Evolutionary conservation across 1,284 basidiomycete species (phyloP), one percentile per base, ranked within the genome.

Genomic region (Cystobasidium slooffiae): DNA sequence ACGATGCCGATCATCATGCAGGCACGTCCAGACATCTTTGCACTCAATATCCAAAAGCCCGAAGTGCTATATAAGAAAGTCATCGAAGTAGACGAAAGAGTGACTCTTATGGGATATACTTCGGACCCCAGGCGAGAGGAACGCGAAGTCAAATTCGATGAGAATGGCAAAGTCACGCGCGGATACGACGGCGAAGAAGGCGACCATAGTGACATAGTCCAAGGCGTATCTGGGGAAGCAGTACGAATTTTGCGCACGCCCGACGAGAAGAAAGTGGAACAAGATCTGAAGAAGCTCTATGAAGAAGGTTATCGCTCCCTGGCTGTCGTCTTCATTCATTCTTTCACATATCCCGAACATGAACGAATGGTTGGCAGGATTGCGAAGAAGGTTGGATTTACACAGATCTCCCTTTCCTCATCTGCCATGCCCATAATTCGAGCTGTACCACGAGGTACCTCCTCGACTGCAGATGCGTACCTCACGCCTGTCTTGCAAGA

Each of bases 401-500:
- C 84, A 3, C 92, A 97, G 73, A 88, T 98, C 77, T 96, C 93
- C 6, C 88, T 93, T 77, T 96, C 93, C 0, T 90, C 92, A 1
- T 88, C 90, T 77, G 87, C 97, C 8, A 88, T 94, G 69, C 92
- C 96, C 1, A 81, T 81, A 80, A 82, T 84, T 78, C 81, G 81
- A 73, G 91, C 97, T 87, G 93, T 97, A 4, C 91, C 94, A 0
- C 90, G 96, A 6, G 96, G 94, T 0, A 89, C 92, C 3, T 95
- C 93, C 0, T 90, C 93, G 0, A 97, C 94, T 0, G 96, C 94
- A 0, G 96, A 99, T 79, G 97, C 96, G 1, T 99, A 99, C 82
- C 88, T 98, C 41, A 97, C 95, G 0, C 96, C 95, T 0, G 91
- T 97, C 61, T 83, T 97, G 46, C 85, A 74, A 63, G 77, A 80